phyloP scores from a whole-genome alignment of 2,329 filamentous ascomycete species.

The Fusarium beomiforme region DNA sequence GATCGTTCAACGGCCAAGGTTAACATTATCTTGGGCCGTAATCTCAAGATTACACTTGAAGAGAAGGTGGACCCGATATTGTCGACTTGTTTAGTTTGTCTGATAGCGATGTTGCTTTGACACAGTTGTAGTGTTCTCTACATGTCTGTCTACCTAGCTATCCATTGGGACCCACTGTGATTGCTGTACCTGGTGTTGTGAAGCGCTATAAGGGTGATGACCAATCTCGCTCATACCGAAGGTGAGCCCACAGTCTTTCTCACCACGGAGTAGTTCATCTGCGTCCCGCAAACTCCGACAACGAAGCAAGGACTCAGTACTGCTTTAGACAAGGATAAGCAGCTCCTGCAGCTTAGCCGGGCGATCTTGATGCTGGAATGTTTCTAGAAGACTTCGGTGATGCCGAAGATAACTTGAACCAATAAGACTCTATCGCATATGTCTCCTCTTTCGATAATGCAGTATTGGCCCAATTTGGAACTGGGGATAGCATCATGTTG shows the following conservation, averaged over 20 bases:
- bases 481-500: neutral
- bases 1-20: fast-evolving
- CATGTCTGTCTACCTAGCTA: neutral
- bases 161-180: neutral
- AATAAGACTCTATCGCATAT: neutral
- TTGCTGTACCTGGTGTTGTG: neutral
- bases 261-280: too few relatives aligned
- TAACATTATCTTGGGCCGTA: too few relatives aligned
- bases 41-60: too few relatives aligned
- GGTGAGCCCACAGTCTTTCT: neutral
- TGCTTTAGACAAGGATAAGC: neutral
- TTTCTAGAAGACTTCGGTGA: neutral
- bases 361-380: neutral
- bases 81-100: neutral
- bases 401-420: neutral
- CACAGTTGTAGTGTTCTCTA: neutral
- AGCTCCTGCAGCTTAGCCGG: neutral
- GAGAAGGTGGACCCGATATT: neutral
- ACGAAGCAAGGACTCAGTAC: neutral
- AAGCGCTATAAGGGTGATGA: neutral
- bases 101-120: neutral
- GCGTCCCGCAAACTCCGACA: too few relatives aligned
- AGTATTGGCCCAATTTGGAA: neutral
- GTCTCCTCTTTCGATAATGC: neutral
- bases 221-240: neutral